phyloP scores from a whole-genome alignment of 2,329 filamentous ascomycete genomes.

The Penicillium crustosum region DNA sequence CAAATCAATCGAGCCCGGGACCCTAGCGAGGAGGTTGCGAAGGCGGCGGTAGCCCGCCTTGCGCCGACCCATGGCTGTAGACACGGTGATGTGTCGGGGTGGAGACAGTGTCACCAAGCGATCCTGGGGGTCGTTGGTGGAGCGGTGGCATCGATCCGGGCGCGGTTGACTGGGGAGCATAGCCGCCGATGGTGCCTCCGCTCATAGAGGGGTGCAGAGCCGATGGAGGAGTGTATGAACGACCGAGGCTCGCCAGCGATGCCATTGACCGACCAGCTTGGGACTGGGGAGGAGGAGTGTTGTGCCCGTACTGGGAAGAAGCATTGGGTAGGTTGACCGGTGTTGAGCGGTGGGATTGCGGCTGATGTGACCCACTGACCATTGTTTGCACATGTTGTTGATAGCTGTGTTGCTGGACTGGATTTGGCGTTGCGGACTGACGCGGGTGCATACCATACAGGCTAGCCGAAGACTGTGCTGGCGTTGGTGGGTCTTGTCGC shows the following conservation, averaged over 20 bases:
- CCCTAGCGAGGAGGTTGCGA: conserved; percentile 29
- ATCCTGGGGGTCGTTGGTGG: conserved; percentile 31
- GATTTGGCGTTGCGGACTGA: conserved; percentile 26
- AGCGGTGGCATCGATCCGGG: conserved; percentile 27
- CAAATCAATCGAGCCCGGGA: neutral
- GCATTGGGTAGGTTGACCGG: conserved; percentile 32
- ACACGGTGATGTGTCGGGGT: conserved; percentile 37
- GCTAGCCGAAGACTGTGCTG: conserved; percentile 32
- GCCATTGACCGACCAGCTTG: conserved; percentile 30
- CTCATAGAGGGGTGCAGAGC: conserved; percentile 31
- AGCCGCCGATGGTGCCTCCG: conserved; percentile 30
- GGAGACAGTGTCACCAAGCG: conserved; percentile 24
- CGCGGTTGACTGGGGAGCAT: conserved; percentile 28
- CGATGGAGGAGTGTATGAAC: conserved; percentile 44
- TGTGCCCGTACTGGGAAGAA: conserved; percentile 32
- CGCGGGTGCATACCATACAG: conserved; percentile 32
- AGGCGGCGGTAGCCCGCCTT: conserved; percentile 30
- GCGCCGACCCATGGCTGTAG: conserved; percentile 39
- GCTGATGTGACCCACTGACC: conserved; percentile 39
- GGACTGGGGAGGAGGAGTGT: conserved; percentile 36
- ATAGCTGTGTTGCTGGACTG: conserved; percentile 30
- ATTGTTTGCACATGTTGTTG: conserved; percentile 42
- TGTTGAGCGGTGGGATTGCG: conserved; percentile 33
- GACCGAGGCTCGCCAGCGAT: conserved; percentile 30
- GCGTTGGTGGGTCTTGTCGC: conserved; percentile 34